Base-by-base conservation (phyloP, 495 filamentous ascomycete genomes). In the Xylaria scruposa region DNA sequence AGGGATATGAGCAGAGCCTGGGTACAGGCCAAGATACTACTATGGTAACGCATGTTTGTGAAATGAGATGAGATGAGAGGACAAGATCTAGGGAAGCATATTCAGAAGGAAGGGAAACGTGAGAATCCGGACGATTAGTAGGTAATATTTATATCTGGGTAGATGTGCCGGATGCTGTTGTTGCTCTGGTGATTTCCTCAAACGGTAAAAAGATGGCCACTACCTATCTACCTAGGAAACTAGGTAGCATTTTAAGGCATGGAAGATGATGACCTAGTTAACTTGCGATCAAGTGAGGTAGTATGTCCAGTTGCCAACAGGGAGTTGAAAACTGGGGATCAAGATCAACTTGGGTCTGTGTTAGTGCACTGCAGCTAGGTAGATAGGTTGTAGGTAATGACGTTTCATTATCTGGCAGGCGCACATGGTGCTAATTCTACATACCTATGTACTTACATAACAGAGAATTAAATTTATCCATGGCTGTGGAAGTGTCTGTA, bases 1-100 rank as follows among this genome's bases (percentile, higher is more conserved):
- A 72, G 40, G 60, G 4, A 47, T 68, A 71, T 47, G 13, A 72
- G 29, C 53, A 71, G 51, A n/a, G 62, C 70, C 70, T 29, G 36
- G 13, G 66, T 59, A 40, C 13, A 71, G 70, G 62, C 69, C 24
- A 40, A 66, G 36, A 26, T 46, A 38, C 49, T 26, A 10, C 21
- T 0, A 12, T 40, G 51, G 21, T 21, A 24, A 17, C 3, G 8
- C 69, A 71, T 71, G 13, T 21, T 21, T 8, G 12, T 53, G 10
- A 53, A 24, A 46, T 29, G 29, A n/a, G 2, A 38, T 8, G 36
- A 38, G 36, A 38, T 38, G 36, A 38, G 36, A 38, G 36, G 6
- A 38, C 4, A 38, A 33, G 5, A 61, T 70, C 31, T 63, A 26
- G 21, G 51, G 17, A 26, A 36, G 15, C 5, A 33, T 58, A 54